Evolutionary conservation across 768 basidiomycete genomes (phyloP).

Genomic region (Mycena metata): DNA sequence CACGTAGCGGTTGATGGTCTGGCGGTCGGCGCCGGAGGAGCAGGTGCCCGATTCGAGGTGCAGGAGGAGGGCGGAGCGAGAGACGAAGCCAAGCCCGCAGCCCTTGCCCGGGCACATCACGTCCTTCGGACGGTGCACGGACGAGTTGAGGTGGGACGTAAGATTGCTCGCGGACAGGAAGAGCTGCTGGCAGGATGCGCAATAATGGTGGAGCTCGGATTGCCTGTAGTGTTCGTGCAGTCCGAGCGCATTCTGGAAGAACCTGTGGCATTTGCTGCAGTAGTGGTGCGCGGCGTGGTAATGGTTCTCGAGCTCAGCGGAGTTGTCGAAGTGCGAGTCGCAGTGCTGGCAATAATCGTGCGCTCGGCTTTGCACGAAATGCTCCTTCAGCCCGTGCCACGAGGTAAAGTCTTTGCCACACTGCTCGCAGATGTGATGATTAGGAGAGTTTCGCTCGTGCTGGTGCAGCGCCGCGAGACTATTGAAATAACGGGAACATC

Average conservation of each 20-base stretch:
- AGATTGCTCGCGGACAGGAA: slow-evolving; percentile 61
- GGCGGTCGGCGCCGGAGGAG: slow-evolving; percentile 58
- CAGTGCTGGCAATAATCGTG: slow-evolving; percentile 71
- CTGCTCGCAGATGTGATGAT: slow-evolving; percentile 60
- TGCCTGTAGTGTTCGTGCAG: slow-evolving; percentile 66
- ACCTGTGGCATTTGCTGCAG: slow-evolving; percentile 56
- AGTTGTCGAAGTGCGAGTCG: slow-evolving; percentile 54
- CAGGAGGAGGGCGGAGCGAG: slow-evolving; percentile 65
- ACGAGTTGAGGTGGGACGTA: slow-evolving; percentile 65
- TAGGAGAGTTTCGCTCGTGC: slow-evolving; percentile 52
- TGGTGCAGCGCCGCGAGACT: slow-evolving; percentile 45
- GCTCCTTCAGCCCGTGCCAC: slow-evolving; percentile 56
- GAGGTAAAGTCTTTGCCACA: slow-evolving; percentile 64
- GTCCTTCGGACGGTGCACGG: slow-evolving; percentile 58
- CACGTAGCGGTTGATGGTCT: slow-evolving; percentile 58
- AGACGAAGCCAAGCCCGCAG: slow-evolving; percentile 65
- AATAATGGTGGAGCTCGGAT: slow-evolving; percentile 57
- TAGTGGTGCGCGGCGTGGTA: slow-evolving; percentile 55
- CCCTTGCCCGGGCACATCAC: slow-evolving; percentile 53
- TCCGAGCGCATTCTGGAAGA: slow-evolving; percentile 56
- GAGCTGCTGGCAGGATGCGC: slow-evolving; percentile 55
- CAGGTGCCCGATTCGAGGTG: slow-evolving; percentile 77
- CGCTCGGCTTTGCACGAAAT: slow-evolving; percentile 62
- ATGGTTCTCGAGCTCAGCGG: slow-evolving; percentile 55
- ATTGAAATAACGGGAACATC: slow-evolving; percentile 56